Conservation (phyloP, 78 protist species). For the Fonticula alba region DNA sequence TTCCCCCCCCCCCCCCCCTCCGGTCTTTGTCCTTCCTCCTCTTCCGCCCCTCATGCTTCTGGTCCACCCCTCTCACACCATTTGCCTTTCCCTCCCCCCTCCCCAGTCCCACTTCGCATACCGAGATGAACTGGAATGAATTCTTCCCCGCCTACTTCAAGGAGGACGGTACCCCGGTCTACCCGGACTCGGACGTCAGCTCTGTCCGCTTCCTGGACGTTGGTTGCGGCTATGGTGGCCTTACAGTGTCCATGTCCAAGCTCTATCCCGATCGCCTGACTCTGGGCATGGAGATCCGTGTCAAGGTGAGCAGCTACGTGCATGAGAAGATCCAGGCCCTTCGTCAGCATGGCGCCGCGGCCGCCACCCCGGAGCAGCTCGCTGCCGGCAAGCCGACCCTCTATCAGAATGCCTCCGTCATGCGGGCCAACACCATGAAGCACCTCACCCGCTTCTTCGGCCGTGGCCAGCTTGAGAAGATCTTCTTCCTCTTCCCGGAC, state of each 20-base stretch:
- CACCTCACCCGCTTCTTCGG: slow-evolving; percentile 60
- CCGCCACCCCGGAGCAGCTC: too few species aligned
- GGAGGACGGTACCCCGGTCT: background rate
- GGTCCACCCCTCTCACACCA: background rate
- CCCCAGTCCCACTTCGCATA: slow-evolving; percentile 1
- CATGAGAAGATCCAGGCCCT: slow-evolving; percentile 35
- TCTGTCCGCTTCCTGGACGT: slow-evolving; percentile 55
- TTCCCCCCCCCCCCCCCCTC: slow-evolving; percentile 2
- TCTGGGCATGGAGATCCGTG: slow-evolving; percentile 80
- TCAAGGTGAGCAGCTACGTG: slow-evolving; percentile 46
- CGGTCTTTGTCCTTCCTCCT: background rate
- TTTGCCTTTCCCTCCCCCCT: background rate
- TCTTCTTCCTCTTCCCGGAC: slow-evolving; percentile 84
- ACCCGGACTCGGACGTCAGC: background rate
- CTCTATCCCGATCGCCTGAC: slow-evolving; percentile 38
- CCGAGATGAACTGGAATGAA: background rate
- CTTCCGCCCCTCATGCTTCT: background rate
- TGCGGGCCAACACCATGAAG: slow-evolving; percentile 74
- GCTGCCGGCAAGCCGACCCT: too few species aligned
- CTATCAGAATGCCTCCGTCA: slow-evolving; percentile 54
- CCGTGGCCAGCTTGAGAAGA: slow-evolving; percentile 55
- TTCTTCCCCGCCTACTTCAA: slow-evolving; percentile 3
- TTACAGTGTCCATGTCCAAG: slow-evolving; percentile 23
- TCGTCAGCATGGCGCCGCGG: too few species aligned
- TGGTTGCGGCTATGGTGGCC: slow-evolving; percentile 91